These are phyloP conservation scores for Oxytropis ochrocephala DNA, from an alignment of 306 rosid species.

Conservation along the genomic window DNA sequence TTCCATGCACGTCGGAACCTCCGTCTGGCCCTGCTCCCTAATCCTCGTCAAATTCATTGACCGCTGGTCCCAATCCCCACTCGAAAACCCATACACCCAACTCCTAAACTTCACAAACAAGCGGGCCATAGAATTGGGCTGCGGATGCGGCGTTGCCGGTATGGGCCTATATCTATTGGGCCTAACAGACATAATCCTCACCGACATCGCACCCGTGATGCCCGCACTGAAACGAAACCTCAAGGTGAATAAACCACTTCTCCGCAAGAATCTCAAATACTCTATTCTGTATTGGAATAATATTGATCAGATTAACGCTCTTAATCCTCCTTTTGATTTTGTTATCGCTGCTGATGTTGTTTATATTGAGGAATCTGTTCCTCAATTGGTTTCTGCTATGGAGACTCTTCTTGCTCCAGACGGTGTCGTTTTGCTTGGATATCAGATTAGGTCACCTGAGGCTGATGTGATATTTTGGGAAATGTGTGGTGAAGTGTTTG, in stretches of 20 bases:
- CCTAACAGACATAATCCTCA: slow-evolving; percentile 65
- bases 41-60: slow-evolving; percentile 85
- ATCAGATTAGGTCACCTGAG: slow-evolving; percentile 71
- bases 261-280: slow-evolving; percentile 61
- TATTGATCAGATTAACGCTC: slow-evolving; percentile 41
- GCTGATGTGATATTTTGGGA: slow-evolving; percentile 78
- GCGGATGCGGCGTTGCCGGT: slow-evolving; percentile 83
- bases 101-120: slow-evolving; percentile 60
- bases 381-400: slow-evolving; percentile 53
- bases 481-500: slow-evolving; percentile 33
- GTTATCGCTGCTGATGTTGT: slow-evolving; percentile 79
- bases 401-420: slow-evolving; percentile 39
- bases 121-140: slow-evolving; percentile 82
- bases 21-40: slow-evolving; percentile 96
- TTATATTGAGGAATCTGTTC: slow-evolving; percentile 73
- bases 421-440: slow-evolving; percentile 78
- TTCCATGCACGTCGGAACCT: slow-evolving; percentile 82
- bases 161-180: slow-evolving; percentile 88
- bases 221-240: slow-evolving; percentile 84
- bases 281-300: slow-evolving; percentile 78
- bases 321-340: slow-evolving; percentile 55
- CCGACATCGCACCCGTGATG: slow-evolving; percentile 81
- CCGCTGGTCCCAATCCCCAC: slow-evolving; percentile 54
- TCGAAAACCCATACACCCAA: slow-evolving; percentile 45
- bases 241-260: slow-evolving; percentile 59